A percentile compares a stretch with the other conserved stretches of the same genome.
phyloP scores from a whole-genome alignment of 225 moss, liverwort and hornwort species.

The Sphagnum contortum region DNA sequence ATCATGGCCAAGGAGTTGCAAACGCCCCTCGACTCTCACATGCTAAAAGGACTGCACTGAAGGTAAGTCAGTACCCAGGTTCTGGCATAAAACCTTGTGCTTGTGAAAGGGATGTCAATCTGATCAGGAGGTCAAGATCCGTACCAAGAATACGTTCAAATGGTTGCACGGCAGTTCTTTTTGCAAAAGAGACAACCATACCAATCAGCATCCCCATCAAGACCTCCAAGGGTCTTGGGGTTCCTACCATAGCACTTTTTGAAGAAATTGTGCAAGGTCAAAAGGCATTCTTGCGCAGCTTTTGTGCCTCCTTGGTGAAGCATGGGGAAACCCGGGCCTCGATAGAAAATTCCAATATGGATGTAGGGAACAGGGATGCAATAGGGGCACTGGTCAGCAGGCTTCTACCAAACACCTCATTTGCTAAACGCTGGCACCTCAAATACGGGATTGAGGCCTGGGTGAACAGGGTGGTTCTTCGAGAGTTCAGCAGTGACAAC shows the following conservation, averaged over 20 bases:
- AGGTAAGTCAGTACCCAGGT: too few relatives aligned
- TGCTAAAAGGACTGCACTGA: too few relatives aligned
- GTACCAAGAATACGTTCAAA: slow-evolving; percentile 23
- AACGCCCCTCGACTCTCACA: too few relatives aligned
- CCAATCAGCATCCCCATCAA: slow-evolving; percentile 17
- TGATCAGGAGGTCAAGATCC: slow-evolving; percentile 28
- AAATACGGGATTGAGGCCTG: slow-evolving; percentile 51
- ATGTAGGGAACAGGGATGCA: slow-evolving; percentile 10
- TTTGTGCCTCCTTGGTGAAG: slow-evolving; percentile 38
- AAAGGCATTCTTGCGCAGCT: slow-evolving; percentile 39
- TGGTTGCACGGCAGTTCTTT: too few relatives aligned
- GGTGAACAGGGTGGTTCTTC: slow-evolving; percentile 37
- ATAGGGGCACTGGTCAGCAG: slow-evolving; percentile 24
- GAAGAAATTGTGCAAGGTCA: slow-evolving; percentile 51
- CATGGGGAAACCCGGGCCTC: slow-evolving; percentile 26
- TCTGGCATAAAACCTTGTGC: too few relatives aligned
- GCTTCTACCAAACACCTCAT: slow-evolving; percentile 29
- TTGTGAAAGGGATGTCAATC: too few relatives aligned
- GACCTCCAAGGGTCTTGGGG: slow-evolving; percentile 26
- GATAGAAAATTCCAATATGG: not conserved
- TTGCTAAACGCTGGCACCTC: slow-evolving; percentile 49
- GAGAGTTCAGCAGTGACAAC: slow-evolving; percentile 33
- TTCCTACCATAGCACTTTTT: slow-evolving; percentile 19
- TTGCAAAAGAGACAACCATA: too few relatives aligned
- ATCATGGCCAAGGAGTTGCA: too few relatives aligned